phyloP scores from a whole-genome alignment of 2,329 filamentous ascomycete species.

The Talaromyces sp. region DNA sequence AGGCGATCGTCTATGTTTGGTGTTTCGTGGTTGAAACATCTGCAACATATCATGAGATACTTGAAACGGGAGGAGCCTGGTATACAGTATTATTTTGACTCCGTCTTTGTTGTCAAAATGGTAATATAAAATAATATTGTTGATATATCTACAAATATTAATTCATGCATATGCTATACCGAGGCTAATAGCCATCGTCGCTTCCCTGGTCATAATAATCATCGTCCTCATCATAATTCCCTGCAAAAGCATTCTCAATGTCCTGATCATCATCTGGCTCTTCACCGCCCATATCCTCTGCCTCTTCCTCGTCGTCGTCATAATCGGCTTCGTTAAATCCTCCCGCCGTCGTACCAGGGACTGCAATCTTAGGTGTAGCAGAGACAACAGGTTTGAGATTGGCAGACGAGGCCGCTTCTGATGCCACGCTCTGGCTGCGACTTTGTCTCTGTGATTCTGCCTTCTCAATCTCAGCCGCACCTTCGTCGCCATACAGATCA shows the following conservation, averaged over 20 bases:
- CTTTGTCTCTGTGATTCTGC: constrained; percentile 29
- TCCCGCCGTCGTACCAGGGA: constrained; percentile 18
- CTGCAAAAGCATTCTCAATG: constrained; percentile 37
- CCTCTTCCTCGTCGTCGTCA: constrained; percentile 28
- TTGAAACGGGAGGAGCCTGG: not conserved
- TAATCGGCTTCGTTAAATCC: constrained; percentile 20
- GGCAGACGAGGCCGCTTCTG: constrained; percentile 17
- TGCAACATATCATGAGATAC: not conserved
- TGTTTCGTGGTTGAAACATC: constrained; percentile 1
- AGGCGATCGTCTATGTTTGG: not conserved
- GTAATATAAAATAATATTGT: not conserved
- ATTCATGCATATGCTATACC: not conserved
- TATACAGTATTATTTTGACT: too few species aligned
- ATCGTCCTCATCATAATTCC: constrained; percentile 34
- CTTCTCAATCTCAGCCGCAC: constrained; percentile 26
- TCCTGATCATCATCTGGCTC: constrained; percentile 33
- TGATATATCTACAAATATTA: not conserved
- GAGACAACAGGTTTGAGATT: constrained; percentile 13
- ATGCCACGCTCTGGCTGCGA: constrained; percentile 33
- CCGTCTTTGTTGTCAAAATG: too few species aligned
- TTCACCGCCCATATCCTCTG: constrained; percentile 21
- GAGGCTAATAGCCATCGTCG: constrained; percentile 24
- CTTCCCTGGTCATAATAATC: constrained; percentile 33
- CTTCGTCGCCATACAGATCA: constrained; percentile 39
- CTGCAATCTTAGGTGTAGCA: constrained; percentile 20